These are phyloP conservation scores for Lichina pygmaea DNA, from an alignment of 495 filamentous ascomycete genomes.

Conservation along the genomic window DNA sequence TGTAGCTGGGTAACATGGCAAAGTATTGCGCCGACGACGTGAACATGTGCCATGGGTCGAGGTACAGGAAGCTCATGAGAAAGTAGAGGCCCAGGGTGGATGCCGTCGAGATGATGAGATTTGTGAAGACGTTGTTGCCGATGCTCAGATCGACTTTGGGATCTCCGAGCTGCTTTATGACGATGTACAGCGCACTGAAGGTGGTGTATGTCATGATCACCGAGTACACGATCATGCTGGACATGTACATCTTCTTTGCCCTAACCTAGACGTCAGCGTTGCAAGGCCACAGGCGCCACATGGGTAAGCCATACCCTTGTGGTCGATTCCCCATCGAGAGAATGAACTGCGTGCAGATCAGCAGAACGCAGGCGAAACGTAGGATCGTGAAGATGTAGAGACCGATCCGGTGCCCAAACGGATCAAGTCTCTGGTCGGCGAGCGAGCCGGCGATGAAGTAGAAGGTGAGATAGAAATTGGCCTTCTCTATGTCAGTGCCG, in stretches of 20 bases:
- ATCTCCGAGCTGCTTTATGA: slow-evolving; percentile 46
- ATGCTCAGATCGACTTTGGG: slow-evolving; percentile 23
- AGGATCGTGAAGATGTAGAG: slow-evolving; percentile 66
- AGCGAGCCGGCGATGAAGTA: slow-evolving; percentile 97
- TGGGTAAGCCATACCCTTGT: slow-evolving; percentile 34
- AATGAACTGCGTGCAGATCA: slow-evolving; percentile 90
- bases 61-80: slow-evolving; percentile 81
- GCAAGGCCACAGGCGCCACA: background rate
- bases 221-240: slow-evolving; percentile 61
- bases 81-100: slow-evolving; percentile 90
- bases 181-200: slow-evolving; percentile 66
- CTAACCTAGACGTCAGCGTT: slow-evolving; percentile 7
- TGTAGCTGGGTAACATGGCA: slow-evolving; percentile 68
- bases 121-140: slow-evolving; percentile 74
- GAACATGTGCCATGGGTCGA: slow-evolving; percentile 99
- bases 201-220: slow-evolving; percentile 93
- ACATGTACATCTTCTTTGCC: slow-evolving; percentile 73
- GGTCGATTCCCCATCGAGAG: slow-evolving; percentile 95
- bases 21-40: slow-evolving; percentile 88
- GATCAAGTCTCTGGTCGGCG: slow-evolving; percentile 52
- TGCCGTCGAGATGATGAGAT: slow-evolving; percentile 70
- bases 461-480: slow-evolving; percentile 97
- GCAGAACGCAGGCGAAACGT: slow-evolving; percentile 56
- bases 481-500: slow-evolving; percentile 15
- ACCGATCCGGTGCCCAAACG: slow-evolving; percentile 68